A percentile compares a stretch with the other conserved stretches of the same genome.
Evolutionary conservation across 441 rosid species (phyloP).

Genomic region (Gossypium gossypioides): DNA sequence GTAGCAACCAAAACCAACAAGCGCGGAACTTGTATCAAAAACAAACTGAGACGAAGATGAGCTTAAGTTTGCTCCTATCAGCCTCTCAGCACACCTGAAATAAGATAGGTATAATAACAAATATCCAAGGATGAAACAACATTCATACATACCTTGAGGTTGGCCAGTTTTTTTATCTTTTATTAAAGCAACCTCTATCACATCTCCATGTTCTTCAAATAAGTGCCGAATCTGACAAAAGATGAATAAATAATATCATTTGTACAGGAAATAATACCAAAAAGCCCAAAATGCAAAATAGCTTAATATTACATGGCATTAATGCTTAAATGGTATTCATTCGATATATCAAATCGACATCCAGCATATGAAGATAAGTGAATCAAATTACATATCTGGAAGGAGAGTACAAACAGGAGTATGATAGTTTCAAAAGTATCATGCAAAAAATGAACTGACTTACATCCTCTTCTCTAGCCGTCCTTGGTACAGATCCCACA

Average conservation of each 20-base stretch:
- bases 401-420: too few species aligned
- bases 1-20: constrained; percentile 58
- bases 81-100: constrained; percentile 90
- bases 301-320: background rate
- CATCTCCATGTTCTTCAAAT: constrained; percentile 85
- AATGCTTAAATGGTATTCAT: background rate
- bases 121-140: constrained; percentile 31
- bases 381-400: background rate
- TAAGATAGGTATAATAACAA: constrained; percentile 35
- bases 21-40: constrained; percentile 63
- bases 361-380: background rate
- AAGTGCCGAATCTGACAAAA: constrained; percentile 63
- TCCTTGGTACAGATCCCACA: constrained; percentile 96
- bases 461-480: constrained; percentile 80
- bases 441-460: constrained; percentile 25
- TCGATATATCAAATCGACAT: background rate
- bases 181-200: constrained; percentile 90
- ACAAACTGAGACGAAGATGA: constrained; percentile 71
- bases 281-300: constrained; percentile 1
- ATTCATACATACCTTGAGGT: constrained; percentile 72
- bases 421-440: background rate
- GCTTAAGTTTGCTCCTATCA: constrained; percentile 86
- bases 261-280: background rate
- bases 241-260: constrained; percentile 6
- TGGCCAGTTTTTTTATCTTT: constrained; percentile 95